phyloP scores from a whole-genome alignment of 2,329 filamentous ascomycete genomes.

The Triangularia setosa region DNA sequence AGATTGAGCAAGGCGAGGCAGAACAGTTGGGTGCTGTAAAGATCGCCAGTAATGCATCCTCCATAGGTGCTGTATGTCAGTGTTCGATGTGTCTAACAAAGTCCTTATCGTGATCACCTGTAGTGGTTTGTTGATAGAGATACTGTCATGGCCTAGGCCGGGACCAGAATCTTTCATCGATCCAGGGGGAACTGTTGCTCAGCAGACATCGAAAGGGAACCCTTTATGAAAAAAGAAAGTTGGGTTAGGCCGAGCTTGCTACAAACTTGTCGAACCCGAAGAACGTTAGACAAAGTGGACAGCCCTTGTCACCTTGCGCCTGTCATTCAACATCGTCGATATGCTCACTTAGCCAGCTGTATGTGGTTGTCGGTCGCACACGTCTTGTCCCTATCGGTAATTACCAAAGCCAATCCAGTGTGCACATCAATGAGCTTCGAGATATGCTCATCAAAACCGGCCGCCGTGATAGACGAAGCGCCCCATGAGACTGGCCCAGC shows the following conservation, averaged over 20 bases:
- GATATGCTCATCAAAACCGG: not conserved
- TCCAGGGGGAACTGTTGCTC: not conserved
- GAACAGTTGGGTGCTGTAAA: not conserved
- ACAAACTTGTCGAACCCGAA: not conserved
- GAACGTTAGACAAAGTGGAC: not conserved
- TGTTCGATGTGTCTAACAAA: not conserved
- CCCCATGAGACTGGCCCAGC: not conserved
- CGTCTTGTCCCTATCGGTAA: too few species aligned
- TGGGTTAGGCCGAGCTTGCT: not conserved
- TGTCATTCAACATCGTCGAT: not conserved
- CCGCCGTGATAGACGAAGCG: not conserved
- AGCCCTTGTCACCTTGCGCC: not conserved
- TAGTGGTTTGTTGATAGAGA: not conserved
- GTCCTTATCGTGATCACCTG: not conserved
- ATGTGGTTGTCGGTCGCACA: not conserved
- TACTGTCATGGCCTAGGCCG: too few species aligned
- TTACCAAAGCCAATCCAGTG: too few species aligned
- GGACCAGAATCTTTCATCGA: not conserved
- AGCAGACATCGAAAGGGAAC: not conserved
- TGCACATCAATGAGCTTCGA: not conserved
- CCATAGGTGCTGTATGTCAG: not conserved
- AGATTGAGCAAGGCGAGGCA: not conserved
- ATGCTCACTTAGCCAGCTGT: not conserved
- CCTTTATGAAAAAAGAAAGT: not conserved
- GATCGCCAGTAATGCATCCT: not conserved